phyloP scores from a whole-genome alignment of 176 grass and related monocot species.

The Hsuehochloa calcarea region DNA sequence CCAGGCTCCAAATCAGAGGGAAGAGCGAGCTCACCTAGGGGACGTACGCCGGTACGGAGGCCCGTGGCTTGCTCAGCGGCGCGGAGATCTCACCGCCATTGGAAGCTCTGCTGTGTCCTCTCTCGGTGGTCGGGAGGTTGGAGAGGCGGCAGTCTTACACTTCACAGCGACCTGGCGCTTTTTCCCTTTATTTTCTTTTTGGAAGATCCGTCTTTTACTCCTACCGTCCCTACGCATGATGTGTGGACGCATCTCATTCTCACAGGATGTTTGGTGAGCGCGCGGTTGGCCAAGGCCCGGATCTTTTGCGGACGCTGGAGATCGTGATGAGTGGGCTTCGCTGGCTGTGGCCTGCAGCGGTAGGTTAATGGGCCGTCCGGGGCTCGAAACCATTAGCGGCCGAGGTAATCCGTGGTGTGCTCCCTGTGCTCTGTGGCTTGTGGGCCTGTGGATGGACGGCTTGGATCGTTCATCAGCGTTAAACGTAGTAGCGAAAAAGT shows the following conservation, averaged over 20 bases:
- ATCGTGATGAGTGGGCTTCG: too few species aligned
- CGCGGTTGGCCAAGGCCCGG: neutral
- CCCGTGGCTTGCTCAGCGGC: neutral
- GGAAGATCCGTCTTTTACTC: conserved; percentile 20
- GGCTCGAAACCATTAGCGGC: too few species aligned
- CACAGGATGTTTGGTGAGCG: too few species aligned
- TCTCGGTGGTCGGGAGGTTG: conserved; percentile 12
- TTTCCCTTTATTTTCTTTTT: neutral
- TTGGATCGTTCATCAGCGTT: neutral
- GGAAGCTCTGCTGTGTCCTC: conserved; percentile 14
- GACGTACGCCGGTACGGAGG: neutral
- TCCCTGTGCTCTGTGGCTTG: neutral
- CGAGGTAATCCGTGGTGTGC: neutral
- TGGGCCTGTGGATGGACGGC: too few species aligned
- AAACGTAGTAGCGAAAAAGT: too few species aligned
- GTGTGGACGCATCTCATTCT: neutral
- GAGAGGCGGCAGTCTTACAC: neutral
- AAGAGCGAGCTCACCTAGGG: conserved; percentile 13
- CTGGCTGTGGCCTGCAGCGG: neutral
- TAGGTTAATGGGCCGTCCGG: neutral
- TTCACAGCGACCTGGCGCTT: neutral
- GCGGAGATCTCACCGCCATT: conserved; percentile 30
- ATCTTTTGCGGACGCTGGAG: neutral
- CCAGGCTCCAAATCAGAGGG: neutral
- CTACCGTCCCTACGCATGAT: neutral